These are phyloP conservation scores for Pestalotiopsis sp. DNA, from an alignment of 2,329 filamentous ascomycete genomes.

Conservation along the genomic window DNA sequence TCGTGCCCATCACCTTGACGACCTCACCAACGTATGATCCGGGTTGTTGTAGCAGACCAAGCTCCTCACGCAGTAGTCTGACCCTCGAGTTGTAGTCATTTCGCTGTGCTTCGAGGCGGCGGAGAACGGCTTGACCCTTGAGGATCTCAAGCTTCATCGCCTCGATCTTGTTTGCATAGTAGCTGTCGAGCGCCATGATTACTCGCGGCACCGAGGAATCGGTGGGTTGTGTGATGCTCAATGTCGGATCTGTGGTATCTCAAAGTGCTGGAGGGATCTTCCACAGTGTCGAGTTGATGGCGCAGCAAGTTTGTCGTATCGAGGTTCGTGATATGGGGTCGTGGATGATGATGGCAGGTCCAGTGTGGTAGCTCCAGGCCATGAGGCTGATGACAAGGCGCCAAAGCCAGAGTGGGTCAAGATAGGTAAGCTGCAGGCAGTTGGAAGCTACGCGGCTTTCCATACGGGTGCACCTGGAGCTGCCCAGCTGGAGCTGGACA, in stretches of 20 bases:
- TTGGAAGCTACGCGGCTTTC: conserved; percentile 2
- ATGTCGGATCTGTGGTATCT: neutral
- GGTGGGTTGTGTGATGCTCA: neutral
- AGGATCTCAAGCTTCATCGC: conserved; percentile 99
- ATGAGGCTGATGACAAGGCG: conserved; percentile 15
- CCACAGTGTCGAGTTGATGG: neutral
- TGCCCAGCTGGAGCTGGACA: neutral
- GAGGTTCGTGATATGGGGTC: neutral
- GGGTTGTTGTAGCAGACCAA: conserved; percentile 93
- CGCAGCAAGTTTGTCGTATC: neutral
- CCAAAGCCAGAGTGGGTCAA: neutral
- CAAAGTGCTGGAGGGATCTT: neutral
- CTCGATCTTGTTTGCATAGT: conserved; percentile 99
- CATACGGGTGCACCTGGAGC: neutral
- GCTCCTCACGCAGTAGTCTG: conserved; percentile 89
- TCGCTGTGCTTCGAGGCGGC: conserved; percentile 93
- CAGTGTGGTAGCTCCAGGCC: conserved; percentile 4
- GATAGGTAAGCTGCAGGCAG: conserved; percentile 5
- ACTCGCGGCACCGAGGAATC: conserved; percentile 28
- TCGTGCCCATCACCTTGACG: conserved; percentile 99
- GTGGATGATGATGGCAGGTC: conserved; percentile 4
- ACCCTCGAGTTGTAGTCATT: conserved; percentile 99
- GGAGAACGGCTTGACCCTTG: conserved; percentile 93
- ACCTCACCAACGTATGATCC: conserved; percentile 98
- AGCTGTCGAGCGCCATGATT: conserved; percentile 97